These are phyloP conservation scores for Rhizoclosmatium globosum DNA, from an alignment of 192 early-diverging fungal species.

Conservation along the genomic window DNA sequence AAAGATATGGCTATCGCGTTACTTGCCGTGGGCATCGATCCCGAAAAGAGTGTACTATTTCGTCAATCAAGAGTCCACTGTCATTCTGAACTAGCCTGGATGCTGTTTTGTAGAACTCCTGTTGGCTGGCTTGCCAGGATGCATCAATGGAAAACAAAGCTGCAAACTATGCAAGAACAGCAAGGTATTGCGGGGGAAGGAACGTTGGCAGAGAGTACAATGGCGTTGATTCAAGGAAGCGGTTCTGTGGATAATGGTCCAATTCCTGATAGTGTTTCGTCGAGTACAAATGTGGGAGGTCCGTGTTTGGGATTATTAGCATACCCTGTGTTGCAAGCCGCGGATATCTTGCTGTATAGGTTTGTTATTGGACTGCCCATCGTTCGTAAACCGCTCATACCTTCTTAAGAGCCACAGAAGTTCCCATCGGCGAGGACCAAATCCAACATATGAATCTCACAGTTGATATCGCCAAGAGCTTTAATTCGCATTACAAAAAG, in stretches of 20 bases:
- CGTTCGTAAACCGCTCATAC: background rate
- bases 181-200: background rate
- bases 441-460: slow-evolving; percentile 90
- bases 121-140: slow-evolving; percentile 90
- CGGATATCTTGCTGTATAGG: slow-evolving; percentile 90
- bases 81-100: slow-evolving; percentile 88
- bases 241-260: slow-evolving; percentile 47
- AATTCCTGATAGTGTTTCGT: slow-evolving; percentile 13
- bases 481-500: slow-evolving; percentile 76
- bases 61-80: slow-evolving; percentile 78
- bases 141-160: slow-evolving; percentile 91
- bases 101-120: slow-evolving; percentile 86
- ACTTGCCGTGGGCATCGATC: slow-evolving; percentile 87
- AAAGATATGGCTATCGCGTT: slow-evolving; percentile 78
- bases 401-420: slow-evolving; percentile 67
- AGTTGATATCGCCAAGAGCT: slow-evolving; percentile 75
- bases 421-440: slow-evolving; percentile 95
- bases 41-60: slow-evolving; percentile 76
- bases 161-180: slow-evolving; percentile 42
- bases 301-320: slow-evolving; percentile 82
- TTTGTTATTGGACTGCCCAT: slow-evolving; percentile 20
- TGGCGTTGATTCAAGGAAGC: slow-evolving; percentile 28
- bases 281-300: slow-evolving; percentile 31
- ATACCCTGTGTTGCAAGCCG: slow-evolving; percentile 92
- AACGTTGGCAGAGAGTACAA: slow-evolving; percentile 38